Evolutionary conservation across 495 filamentous ascomycete genomes (phyloP).

Genomic region (Penicillium cosmopolitanum): DNA sequence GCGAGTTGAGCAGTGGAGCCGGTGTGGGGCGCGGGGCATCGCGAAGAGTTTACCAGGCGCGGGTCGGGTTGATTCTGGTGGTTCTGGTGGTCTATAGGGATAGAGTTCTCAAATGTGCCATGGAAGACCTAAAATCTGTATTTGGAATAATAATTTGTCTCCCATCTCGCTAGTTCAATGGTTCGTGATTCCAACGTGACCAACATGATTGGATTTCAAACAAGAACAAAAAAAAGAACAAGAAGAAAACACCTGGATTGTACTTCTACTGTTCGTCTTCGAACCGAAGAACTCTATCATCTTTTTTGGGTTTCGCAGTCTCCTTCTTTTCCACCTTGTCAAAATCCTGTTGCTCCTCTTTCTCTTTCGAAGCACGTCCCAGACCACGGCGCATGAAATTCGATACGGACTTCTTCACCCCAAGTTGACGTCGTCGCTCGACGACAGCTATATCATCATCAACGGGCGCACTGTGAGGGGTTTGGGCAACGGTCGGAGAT

Average conservation of each 20-base stretch:
- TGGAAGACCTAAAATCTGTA: not conserved
- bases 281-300: not conserved
- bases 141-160: not conserved
- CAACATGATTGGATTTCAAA: not conserved
- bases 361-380: not conserved
- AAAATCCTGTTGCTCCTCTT: not conserved
- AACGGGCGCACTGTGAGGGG: not conserved
- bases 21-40: slow-evolving; percentile 3
- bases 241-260: not conserved
- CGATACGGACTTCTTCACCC: slow-evolving; percentile 24
- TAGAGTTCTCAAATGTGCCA: not conserved
- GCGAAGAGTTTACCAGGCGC: too few relatives aligned
- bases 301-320: not conserved
- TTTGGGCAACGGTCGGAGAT: slow-evolving; percentile 19
- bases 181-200: not conserved
- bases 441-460: slow-evolving; percentile 1
- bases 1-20: slow-evolving; percentile 1
- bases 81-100: too few relatives aligned
- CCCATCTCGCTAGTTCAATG: not conserved
- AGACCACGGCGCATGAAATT: not conserved
- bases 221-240: too few relatives aligned
- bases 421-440: slow-evolving; percentile 1
- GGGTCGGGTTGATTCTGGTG: too few relatives aligned
- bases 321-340: not conserved
- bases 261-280: not conserved